phyloP scores from a whole-genome alignment of 495 filamentous ascomycete species.

The Trichodelitschia bisporula region DNA sequence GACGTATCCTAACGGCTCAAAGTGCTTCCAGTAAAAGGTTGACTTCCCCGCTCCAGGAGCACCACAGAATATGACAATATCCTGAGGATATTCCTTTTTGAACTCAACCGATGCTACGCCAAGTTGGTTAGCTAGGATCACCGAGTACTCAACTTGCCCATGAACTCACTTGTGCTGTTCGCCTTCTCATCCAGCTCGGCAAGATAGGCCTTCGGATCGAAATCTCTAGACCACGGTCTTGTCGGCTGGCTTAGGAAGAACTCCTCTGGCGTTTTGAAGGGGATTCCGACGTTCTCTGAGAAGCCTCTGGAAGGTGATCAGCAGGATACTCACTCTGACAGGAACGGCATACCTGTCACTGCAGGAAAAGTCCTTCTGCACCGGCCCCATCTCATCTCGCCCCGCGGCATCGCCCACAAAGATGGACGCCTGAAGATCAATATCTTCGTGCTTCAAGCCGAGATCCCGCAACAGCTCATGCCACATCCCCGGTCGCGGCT shows the following conservation, averaged over 20 bases:
- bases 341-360: slow-evolving; percentile 48
- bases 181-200: slow-evolving; percentile 5
- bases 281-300: slow-evolving; percentile 55
- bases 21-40: slow-evolving; percentile 58
- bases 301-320: slow-evolving; percentile 21
- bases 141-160: too few relatives aligned
- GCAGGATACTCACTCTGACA: too few relatives aligned
- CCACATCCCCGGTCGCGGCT: slow-evolving; percentile 85
- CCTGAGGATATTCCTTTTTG: slow-evolving; percentile 35
- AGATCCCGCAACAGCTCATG: slow-evolving; percentile 50
- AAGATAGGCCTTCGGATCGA: slow-evolving; percentile 36
- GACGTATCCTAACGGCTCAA: slow-evolving; percentile 60
- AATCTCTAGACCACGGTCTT: slow-evolving; percentile 35
- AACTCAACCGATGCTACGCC: slow-evolving; percentile 16
- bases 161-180: neutral
- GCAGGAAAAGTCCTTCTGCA: slow-evolving; percentile 43
- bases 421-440: slow-evolving; percentile 43
- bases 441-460: slow-evolving; percentile 27
- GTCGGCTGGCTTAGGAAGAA: slow-evolving; percentile 49
- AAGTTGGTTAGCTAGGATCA: too few relatives aligned
- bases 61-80: slow-evolving; percentile 69
- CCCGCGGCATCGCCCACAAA: slow-evolving; percentile 86
- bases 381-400: slow-evolving; percentile 9
- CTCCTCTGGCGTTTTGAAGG: slow-evolving; percentile 73
- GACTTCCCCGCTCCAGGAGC: slow-evolving; percentile 79